phyloP scores from a whole-genome alignment of 495 filamentous ascomycete species.

The Aspergillus wentii region DNA sequence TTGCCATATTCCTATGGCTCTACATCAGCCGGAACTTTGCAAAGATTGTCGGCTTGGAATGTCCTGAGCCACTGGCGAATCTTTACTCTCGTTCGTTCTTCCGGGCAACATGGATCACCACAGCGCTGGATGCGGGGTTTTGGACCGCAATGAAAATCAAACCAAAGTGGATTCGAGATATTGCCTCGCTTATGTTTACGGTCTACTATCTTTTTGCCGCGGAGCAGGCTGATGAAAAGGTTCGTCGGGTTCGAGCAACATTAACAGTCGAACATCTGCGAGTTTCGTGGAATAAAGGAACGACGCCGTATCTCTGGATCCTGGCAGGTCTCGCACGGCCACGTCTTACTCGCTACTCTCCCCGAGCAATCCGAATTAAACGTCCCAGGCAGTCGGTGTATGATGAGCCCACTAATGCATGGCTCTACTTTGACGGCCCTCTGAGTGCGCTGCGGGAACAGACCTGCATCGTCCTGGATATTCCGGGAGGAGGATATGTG shows the following conservation, averaged over 20 bases:
- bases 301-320: slow-evolving; percentile 72
- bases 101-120: slow-evolving; percentile 94
- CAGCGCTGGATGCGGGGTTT: slow-evolving; percentile 91
- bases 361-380: slow-evolving; percentile 77
- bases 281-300: slow-evolving; percentile 93
- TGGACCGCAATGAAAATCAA: slow-evolving; percentile 96
- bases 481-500: slow-evolving; percentile 92
- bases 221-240: slow-evolving; percentile 94
- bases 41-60: slow-evolving; percentile 85
- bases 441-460: slow-evolving; percentile 70
- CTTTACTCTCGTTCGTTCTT: slow-evolving; percentile 95
- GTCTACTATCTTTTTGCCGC: slow-evolving; percentile 88
- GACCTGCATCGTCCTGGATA: slow-evolving; percentile 77
- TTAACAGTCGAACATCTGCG: slow-evolving; percentile 89
- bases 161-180: slow-evolving; percentile 74
- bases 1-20: slow-evolving; percentile 84
- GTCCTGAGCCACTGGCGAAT: slow-evolving; percentile 89
- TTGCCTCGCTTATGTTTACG: slow-evolving; percentile 76
- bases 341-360: slow-evolving; percentile 70
- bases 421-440: slow-evolving; percentile 93
- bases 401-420: slow-evolving; percentile 74
- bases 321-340: slow-evolving; percentile 69
- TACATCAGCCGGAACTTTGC: slow-evolving; percentile 90
- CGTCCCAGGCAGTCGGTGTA: slow-evolving; percentile 74
- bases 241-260: slow-evolving; percentile 79